Base-by-base conservation (phyloP, 129 eudicot species). In the Chrysanthemum lavandulifolium region DNA sequence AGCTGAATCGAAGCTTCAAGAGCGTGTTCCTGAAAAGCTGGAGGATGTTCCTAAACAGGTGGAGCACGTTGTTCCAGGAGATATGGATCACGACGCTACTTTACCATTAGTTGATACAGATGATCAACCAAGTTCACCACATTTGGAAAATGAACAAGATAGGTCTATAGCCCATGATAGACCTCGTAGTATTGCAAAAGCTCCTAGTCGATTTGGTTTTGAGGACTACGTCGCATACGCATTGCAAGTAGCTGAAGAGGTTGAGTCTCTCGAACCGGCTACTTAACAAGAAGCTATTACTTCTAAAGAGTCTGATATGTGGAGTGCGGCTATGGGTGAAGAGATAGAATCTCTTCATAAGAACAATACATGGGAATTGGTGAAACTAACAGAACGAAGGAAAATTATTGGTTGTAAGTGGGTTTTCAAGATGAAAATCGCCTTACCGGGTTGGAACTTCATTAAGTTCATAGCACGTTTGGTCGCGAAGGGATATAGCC, bases 261-360 rank as follows among this genome's bases (percentile, higher is more conserved):
- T 68, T 60, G 59, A 68, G 5, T 19, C 21, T 9, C 10, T 23
- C 5, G 77, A 72, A 25, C 68, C 69, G 1, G 19, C 55, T 19
- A 72, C 59, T 12, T 76, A 76, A n/a, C 43, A 11, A 21, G 74
- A 76, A 13, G 80, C 74, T 0, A 56, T 67, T 7, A 15, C 25
- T 13, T 3, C 67, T 19, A 45, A 10, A 1, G 74, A 67, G 49
- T n/a, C 62, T 14, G 40, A 13, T 36, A 19, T 54, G 56, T 76
- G 80, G 80, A 27, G 43, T 55, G 49, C 56, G 56, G 60, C 68
- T 10, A 67, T 67, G 74, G 13, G 59, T 40, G 68, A 76, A 13
- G 74, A 76, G 68, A 67, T 67, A 8, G 67, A 75, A 50, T 74
- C 78, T n/a, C 71, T 74, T 14, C 27, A 72, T 33, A 72, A 60